A percentile compares a stretch with the other conserved stretches of the same genome.
These are phyloP conservation scores for Danielozyma ontarioensis DNA, from an alignment of 805 yeast species.

Conservation along the genomic window DNA sequence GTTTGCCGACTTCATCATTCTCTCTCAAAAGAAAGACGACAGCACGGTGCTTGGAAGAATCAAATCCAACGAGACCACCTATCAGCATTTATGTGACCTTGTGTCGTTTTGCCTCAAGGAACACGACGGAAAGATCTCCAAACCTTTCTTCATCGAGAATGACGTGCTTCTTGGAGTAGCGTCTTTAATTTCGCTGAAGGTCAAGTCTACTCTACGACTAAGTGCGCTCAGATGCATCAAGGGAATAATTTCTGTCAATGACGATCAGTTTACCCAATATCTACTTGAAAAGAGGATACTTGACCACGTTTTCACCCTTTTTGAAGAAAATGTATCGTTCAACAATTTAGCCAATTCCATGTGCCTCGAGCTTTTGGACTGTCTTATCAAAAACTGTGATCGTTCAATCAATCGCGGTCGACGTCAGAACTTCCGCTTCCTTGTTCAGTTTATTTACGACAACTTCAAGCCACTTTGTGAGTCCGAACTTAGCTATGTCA, in stretches of 20 bases:
- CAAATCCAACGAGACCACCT: conserved; percentile 36
- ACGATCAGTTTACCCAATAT: conserved; percentile 51
- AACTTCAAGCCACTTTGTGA: conserved; percentile 24
- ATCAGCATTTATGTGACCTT: conserved; percentile 64
- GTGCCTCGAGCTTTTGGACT: conserved; percentile 62
- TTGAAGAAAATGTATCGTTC: conserved; percentile 41
- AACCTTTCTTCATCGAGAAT: conserved; percentile 60
- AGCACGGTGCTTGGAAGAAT: conserved; percentile 5
- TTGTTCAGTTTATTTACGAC: conserved; percentile 26
- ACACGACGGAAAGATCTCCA: conserved; percentile 53
- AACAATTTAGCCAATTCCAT: conserved; percentile 73
- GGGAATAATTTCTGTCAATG: conserved; percentile 56
- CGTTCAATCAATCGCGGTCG: conserved; percentile 5
- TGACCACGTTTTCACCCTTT: conserved; percentile 42
- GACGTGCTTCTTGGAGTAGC: conserved; percentile 54
- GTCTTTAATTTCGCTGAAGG: conserved; percentile 36
- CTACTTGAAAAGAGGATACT: conserved; percentile 54
- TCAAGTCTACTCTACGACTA: conserved; percentile 52
- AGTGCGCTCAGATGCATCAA: conserved; percentile 69
- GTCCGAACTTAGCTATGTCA: conserved; percentile 22
- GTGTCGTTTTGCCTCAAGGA: conserved; percentile 61
- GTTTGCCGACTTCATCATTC: conserved; percentile 44
- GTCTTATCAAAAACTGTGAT: conserved; percentile 24
- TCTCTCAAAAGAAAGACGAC: conserved; percentile 10
- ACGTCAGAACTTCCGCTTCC: conserved; percentile 19